A percentile compares a stretch with the other conserved stretches of the same genome.
Evolutionary conservation across 2,329 filamentous ascomycete species (phyloP).

Genomic region (Talaromyces marneffei): DNA sequence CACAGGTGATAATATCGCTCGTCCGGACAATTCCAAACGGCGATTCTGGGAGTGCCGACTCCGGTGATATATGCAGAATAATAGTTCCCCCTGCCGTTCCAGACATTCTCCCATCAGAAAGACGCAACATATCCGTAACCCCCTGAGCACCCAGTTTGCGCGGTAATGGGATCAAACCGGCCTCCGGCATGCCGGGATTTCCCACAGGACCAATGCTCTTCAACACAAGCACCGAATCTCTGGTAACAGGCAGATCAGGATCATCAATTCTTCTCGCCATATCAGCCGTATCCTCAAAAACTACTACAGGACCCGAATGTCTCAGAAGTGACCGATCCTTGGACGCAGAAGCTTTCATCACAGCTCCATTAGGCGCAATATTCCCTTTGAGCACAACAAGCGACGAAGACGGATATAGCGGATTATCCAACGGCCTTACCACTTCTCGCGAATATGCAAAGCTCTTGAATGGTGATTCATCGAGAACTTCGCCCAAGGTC

Average conservation of each 20-base stretch:
- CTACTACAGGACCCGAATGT: slow-evolving; percentile 43
- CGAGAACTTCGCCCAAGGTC: slow-evolving; percentile 44
- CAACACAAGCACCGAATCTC: slow-evolving; percentile 44
- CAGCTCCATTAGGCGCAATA: slow-evolving; percentile 44
- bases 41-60: slow-evolving; percentile 44
- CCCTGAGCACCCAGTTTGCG: slow-evolving; percentile 44
- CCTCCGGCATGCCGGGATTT: slow-evolving; percentile 51
- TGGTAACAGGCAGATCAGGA: slow-evolving; percentile 39
- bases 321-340: slow-evolving; percentile 43
- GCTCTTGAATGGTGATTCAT: slow-evolving; percentile 37
- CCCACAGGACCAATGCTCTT: slow-evolving; percentile 48
- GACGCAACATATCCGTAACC: slow-evolving; percentile 49
- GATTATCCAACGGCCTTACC: slow-evolving; percentile 41
- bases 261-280: slow-evolving; percentile 44
- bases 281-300: slow-evolving; percentile 46
- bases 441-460: slow-evolving; percentile 40
- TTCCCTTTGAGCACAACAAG: slow-evolving; percentile 45
- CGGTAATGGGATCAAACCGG: slow-evolving; percentile 48
- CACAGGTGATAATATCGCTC: slow-evolving; percentile 45
- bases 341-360: slow-evolving; percentile 48
- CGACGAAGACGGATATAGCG: slow-evolving; percentile 42
- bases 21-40: slow-evolving; percentile 45
- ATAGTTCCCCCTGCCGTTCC: slow-evolving; percentile 53
- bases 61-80: slow-evolving; percentile 49
- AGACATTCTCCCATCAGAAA: slow-evolving; percentile 52